Conservation (phyloP, 768 basidiomycete species). For the Gloeophyllum trabeum region DNA sequence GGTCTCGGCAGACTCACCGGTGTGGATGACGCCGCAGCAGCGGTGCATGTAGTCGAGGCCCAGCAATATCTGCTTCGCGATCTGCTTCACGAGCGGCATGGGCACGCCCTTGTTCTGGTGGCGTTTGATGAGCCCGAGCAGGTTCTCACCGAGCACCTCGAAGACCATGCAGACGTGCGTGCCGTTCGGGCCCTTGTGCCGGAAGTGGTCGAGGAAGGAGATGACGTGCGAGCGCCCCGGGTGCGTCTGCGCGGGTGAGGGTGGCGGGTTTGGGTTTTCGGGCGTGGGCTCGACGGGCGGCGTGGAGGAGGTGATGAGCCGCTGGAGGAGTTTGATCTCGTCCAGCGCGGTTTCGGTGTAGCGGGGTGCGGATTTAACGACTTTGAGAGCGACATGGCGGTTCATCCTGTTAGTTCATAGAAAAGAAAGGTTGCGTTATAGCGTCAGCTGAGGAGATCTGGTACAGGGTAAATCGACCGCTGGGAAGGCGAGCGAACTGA, state of each 20-base stretch:
- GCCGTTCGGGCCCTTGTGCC: conserved; percentile 93
- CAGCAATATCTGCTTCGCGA: conserved; percentile 91
- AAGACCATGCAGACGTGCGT: conserved; percentile 99
- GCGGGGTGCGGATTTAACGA: conserved; percentile 93
- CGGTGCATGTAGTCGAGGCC: conserved; percentile 98
- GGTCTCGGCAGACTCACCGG: conserved; percentile 41
- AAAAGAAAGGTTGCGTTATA: not conserved
- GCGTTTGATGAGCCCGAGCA: conserved; percentile 92
- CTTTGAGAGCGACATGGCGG: conserved; percentile 96
- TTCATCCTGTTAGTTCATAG: conserved; percentile 48
- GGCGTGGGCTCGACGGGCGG: conserved; percentile 38
- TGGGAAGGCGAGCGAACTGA: too few species aligned
- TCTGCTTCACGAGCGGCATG: conserved; percentile 85
- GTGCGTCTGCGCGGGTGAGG: conserved; percentile 59
- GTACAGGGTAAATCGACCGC: not conserved
- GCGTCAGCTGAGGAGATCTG: not conserved
- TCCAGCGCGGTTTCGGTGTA: conserved; percentile 98
- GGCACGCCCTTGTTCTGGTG: conserved; percentile 98
- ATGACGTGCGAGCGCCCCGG: conserved; percentile 92
- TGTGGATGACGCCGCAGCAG: conserved; percentile 95
- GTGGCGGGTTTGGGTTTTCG: conserved; percentile 36
- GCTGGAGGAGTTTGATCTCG: conserved; percentile 96
- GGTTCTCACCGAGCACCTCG: conserved; percentile 95
- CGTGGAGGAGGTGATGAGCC: conserved; percentile 77
- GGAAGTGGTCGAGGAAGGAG: conserved; percentile 94